Conservation (phyloP, 192 early-diverging fungal species). For the Helicostylum pulchrum region DNA sequence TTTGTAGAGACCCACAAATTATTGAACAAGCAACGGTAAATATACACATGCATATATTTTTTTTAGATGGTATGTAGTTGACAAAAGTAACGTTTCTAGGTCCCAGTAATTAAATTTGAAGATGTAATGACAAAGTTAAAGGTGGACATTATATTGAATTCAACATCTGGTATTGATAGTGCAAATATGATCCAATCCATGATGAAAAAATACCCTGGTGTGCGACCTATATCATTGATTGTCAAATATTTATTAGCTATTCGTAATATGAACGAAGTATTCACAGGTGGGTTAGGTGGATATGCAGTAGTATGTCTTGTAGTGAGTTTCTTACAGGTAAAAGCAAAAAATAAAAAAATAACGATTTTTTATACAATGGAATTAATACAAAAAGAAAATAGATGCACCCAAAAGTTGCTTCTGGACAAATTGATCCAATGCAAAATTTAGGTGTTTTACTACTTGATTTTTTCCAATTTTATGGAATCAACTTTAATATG, state of each 20-base stretch:
- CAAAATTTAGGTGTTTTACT: slow-evolving; percentile 86
- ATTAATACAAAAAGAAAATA: slow-evolving; percentile 28
- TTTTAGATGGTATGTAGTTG: background rate
- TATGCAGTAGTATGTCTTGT: slow-evolving; percentile 79
- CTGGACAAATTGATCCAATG: slow-evolving; percentile 54
- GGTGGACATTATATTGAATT: slow-evolving; percentile 87
- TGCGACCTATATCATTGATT: slow-evolving; percentile 69
- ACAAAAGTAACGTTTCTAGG: slow-evolving; percentile 37
- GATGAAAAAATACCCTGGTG: slow-evolving; percentile 51
- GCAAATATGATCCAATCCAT: slow-evolving; percentile 57
- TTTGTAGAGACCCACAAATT: background rate
- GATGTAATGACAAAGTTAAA: slow-evolving; percentile 71
- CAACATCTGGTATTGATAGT: slow-evolving; percentile 58
- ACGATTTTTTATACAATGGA: background rate
- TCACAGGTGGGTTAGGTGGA: slow-evolving; percentile 83
- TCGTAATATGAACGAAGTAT: slow-evolving; percentile 80
- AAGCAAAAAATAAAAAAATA: slow-evolving; percentile 4
- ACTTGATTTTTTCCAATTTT: slow-evolving; percentile 91
- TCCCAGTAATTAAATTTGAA: slow-evolving; percentile 88
- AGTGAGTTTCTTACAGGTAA: slow-evolving; percentile 75
- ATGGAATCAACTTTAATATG: slow-evolving; percentile 78
- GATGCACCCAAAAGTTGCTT: slow-evolving; percentile 77
- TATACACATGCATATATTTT: background rate
- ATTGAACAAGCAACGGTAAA: slow-evolving; percentile 16
- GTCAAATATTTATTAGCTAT: slow-evolving; percentile 85